Evolutionary conservation across 768 basidiomycete species (phyloP), one percentile per base, ranked within the genome.

Genomic region (Roridomyces roridus): DNA sequence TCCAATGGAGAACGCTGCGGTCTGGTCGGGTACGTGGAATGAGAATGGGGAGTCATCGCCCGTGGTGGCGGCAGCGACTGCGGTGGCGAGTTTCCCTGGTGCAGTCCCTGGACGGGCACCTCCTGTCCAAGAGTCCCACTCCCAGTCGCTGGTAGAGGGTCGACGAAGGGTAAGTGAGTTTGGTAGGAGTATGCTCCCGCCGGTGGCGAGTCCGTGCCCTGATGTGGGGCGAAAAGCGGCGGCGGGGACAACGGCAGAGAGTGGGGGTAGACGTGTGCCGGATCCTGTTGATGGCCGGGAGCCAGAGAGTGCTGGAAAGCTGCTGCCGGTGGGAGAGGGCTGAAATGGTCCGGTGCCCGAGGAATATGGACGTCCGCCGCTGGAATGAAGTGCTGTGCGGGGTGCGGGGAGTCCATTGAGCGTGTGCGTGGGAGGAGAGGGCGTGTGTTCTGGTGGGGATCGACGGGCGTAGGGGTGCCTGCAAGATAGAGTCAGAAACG

Each of bases 181-280:
- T 69, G 83, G 81, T 76, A 85, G 73, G 77, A 84, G 77, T 79
- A 85, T 77, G 74, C 71, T 67, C 66, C 58, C 73, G 67, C 45
- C 57, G 64, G 73, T 76, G 67, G 57, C 72, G 70, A 71, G 73
- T 48, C 71, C 77, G 64, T 75, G 76, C 57, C 69, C 70, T 51
- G 70, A 62, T 63, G 70, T 66, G 68, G 74, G 65, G 76, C 79
- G 65, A 85, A 87, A 77, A 71, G 86, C 78, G 69, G 61, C 24
- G 25, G 85, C 77, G 87, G 87, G 80, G 88, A 91, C 80, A 86
- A 90, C 80, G 74, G 85, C 78, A 77, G 85, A 70, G 87, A 89
- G 84, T 52, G 87, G 86, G 62, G 87, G 87, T 85, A 89, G 86
- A 43, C 83, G 59, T 54, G 73, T 44, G 65, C 78, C 65, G 31